Percentiles rank a stretch among this genome's conserved stretches.
phyloP scores from a whole-genome alignment of 805 yeast genomes.

The Yarrowia sp. region DNA sequence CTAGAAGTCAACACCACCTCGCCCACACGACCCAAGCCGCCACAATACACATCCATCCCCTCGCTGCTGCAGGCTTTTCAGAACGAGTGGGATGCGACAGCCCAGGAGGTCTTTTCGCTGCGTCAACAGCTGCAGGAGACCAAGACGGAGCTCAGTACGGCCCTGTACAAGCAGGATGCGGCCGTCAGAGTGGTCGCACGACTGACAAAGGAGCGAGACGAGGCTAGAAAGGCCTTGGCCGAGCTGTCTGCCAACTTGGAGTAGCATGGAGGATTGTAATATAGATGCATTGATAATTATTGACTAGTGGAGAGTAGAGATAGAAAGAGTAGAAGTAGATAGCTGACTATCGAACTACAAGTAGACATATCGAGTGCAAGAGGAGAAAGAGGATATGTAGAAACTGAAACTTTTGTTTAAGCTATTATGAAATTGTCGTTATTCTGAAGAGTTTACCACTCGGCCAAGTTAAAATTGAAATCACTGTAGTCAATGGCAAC shows the following conservation, averaged over 20 bases:
- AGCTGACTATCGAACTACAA: too few species aligned
- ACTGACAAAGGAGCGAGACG: slow-evolving; percentile 73
- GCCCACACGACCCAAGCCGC: slow-evolving; percentile 37
- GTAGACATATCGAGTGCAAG: too few species aligned
- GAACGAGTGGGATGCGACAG: slow-evolving; percentile 85
- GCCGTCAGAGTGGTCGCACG: slow-evolving; percentile 81
- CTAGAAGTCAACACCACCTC: slow-evolving; percentile 42
- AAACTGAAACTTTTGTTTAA: too few species aligned
- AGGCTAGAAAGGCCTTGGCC: slow-evolving; percentile 62
- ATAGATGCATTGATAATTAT: slow-evolving; percentile 7
- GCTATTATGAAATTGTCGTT: too few species aligned
- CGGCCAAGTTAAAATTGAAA: too few species aligned
- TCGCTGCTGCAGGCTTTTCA: slow-evolving; percentile 71
- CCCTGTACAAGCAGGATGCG: slow-evolving; percentile 85
- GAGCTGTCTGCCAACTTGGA: slow-evolving; percentile 42
- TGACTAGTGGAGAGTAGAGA: background rate
- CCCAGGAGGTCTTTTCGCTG: slow-evolving; percentile 73
- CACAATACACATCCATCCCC: slow-evolving; percentile 68
- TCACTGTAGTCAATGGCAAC: too few species aligned
- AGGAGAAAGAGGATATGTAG: too few species aligned
- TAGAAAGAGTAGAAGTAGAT: too few species aligned
- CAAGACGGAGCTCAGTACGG: slow-evolving; percentile 69
- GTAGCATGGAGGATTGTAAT: slow-evolving; percentile 19
- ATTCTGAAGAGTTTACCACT: too few species aligned
- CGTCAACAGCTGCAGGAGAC: slow-evolving; percentile 67